Conservation (phyloP, 2,329 filamentous ascomycete species). For the Botryotinia convoluta region DNA sequence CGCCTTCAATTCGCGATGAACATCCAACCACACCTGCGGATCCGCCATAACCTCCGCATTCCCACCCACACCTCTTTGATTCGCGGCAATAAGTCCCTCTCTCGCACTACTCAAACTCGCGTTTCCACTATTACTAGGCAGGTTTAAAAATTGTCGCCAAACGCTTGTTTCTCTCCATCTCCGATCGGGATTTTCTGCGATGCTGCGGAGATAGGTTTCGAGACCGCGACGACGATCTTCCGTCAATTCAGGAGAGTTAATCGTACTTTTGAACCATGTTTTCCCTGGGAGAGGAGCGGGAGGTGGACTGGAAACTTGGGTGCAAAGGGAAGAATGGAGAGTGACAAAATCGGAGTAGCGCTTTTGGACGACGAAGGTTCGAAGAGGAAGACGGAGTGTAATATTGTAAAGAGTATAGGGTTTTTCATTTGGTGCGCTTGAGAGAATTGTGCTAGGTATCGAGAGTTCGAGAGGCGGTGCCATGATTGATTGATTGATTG, state of each 20-base stretch:
- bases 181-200: slow-evolving; percentile 70
- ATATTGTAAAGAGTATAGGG: slow-evolving; percentile 77
- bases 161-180: slow-evolving; percentile 71
- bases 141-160: slow-evolving; percentile 72
- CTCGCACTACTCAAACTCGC: slow-evolving; percentile 39
- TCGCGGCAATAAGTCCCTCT: slow-evolving; percentile 34
- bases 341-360: slow-evolving; percentile 77
- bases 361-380: slow-evolving; percentile 73
- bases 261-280: slow-evolving; percentile 73
- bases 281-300: slow-evolving; percentile 69
- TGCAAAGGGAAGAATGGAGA: slow-evolving; percentile 62
- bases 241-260: slow-evolving; percentile 66
- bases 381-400: slow-evolving; percentile 70
- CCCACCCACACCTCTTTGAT: slow-evolving; percentile 28
- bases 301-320: slow-evolving; percentile 60
- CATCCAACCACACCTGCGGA: slow-evolving; percentile 66
- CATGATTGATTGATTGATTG: slow-evolving; percentile 43
- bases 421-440: slow-evolving; percentile 49
- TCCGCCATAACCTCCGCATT: slow-evolving; percentile 33
- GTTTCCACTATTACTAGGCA: slow-evolving; percentile 49
- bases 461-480: slow-evolving; percentile 65
- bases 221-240: slow-evolving; percentile 66
- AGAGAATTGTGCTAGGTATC: slow-evolving; percentile 63
- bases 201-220: slow-evolving; percentile 68
- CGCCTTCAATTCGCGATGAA: slow-evolving; percentile 70